phyloP scores from a whole-genome alignment of 163 green algal species.

The Prototheca cutis region DNA sequence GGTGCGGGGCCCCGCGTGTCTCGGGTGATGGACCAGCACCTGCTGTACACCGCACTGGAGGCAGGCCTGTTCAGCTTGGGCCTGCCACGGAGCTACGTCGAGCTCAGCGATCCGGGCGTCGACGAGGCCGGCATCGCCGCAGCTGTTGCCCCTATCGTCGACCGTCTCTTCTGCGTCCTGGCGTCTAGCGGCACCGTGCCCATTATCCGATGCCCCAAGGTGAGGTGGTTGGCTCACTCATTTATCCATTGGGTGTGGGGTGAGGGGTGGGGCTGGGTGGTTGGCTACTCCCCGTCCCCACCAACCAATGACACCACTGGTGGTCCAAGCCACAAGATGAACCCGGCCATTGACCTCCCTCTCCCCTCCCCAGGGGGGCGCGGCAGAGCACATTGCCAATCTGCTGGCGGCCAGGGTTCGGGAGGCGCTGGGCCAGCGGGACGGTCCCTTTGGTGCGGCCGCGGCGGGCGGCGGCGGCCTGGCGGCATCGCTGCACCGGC shows the following conservation, averaged over 20 bases:
- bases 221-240: slow-evolving; percentile 8
- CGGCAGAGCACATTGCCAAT: slow-evolving; percentile 83
- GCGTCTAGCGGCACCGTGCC: slow-evolving; percentile 83
- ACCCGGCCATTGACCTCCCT: neutral
- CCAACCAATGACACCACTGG: too few relatives aligned
- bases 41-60: slow-evolving; percentile 84
- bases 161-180: slow-evolving; percentile 84
- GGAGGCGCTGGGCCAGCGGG: slow-evolving; percentile 60
- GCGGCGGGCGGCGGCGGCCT: slow-evolving; percentile 34
- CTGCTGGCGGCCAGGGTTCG: slow-evolving; percentile 67
- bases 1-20: slow-evolving; percentile 17
- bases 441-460: slow-evolving; percentile 57
- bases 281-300: too few relatives aligned
- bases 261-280: neutral
- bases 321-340: too few relatives aligned
- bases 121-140: slow-evolving; percentile 57
- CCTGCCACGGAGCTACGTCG: slow-evolving; percentile 66
- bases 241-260: neutral
- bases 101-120: slow-evolving; percentile 84
- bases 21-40: slow-evolving; percentile 79
- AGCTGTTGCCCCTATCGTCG: slow-evolving; percentile 65
- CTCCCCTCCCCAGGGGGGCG: slow-evolving; percentile 48
- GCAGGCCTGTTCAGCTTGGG: slow-evolving; percentile 77
- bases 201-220: slow-evolving; percentile 81
- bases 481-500: slow-evolving; percentile 61